Conservation (phyloP, 495 filamentous ascomycete genomes). For the Oidiodendron maius region DNA sequence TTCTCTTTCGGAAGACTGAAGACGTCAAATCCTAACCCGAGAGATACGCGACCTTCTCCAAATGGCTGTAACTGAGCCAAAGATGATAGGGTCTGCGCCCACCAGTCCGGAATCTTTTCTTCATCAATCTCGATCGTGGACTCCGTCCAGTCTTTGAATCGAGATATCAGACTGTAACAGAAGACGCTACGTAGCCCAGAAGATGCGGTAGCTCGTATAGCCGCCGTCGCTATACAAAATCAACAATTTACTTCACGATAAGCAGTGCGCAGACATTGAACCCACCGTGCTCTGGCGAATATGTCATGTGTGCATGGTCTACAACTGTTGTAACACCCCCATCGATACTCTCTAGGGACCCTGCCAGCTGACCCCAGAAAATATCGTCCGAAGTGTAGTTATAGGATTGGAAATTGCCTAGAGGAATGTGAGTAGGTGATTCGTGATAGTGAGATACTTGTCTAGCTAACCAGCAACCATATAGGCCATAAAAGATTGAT, state of each 20-base stretch:
- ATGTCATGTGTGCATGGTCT: constrained; percentile 49
- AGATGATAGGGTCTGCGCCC: constrained; percentile 28
- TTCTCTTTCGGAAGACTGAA: constrained; percentile 29
- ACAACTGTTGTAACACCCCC: constrained; percentile 53
- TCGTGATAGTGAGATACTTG: too few relatives aligned
- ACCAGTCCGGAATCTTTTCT: constrained; percentile 37
- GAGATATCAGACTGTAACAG: constrained; percentile 35
- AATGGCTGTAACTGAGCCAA: constrained; percentile 29
- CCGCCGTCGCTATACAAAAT: too few relatives aligned
- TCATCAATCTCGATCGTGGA: constrained; percentile 25
- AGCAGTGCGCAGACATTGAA: too few relatives aligned
- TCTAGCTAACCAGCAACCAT: constrained; percentile 28
- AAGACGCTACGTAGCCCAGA: constrained; percentile 45
- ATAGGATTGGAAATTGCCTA: constrained; percentile 25
- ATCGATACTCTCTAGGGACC: constrained; percentile 45
- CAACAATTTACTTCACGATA: too few relatives aligned
- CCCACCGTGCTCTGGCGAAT: constrained; percentile 34
- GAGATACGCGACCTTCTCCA: constrained; percentile 31
- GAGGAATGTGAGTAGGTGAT: too few relatives aligned
- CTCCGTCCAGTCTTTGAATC: constrained; percentile 29
- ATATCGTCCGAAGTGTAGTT: constrained; percentile 36
- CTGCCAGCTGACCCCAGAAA: constrained; percentile 49
- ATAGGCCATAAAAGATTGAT: constrained; percentile 38
- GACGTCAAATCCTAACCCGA: constrained; percentile 38
- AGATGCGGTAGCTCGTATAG: constrained; percentile 32